Conservation (phyloP, 106 monocot genomes). For the Ottelia alismoides region DNA sequence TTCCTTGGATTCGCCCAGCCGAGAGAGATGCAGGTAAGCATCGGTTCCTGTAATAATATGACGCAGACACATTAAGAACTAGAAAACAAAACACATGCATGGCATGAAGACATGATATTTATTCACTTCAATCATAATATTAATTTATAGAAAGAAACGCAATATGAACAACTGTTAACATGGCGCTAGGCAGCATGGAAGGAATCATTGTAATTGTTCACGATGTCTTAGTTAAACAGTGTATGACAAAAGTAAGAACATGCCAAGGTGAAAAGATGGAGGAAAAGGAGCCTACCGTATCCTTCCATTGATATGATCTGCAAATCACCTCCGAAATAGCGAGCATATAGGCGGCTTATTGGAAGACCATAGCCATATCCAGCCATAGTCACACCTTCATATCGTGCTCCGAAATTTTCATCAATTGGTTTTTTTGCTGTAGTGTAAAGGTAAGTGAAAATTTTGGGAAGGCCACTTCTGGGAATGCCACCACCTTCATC, state of each 20-base stretch:
- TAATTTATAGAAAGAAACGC: neutral
- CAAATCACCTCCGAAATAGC: slow-evolving; percentile 97
- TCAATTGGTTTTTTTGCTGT: slow-evolving; percentile 73
- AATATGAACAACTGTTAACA: neutral
- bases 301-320: slow-evolving; percentile 99
- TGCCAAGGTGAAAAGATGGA: neutral
- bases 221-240: too few relatives aligned
- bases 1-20: slow-evolving; percentile 91
- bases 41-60: slow-evolving; percentile 75
- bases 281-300: slow-evolving; percentile 46
- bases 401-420: slow-evolving; percentile 30
- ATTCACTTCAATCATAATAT: too few relatives aligned
- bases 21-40: slow-evolving; percentile 95
- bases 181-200: too few relatives aligned
- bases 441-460: slow-evolving; percentile 91
- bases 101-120: too few relatives aligned
- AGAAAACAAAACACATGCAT: too few relatives aligned
- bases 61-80: neutral
- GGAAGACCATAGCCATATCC: slow-evolving; percentile 95
- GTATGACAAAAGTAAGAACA: too few relatives aligned
- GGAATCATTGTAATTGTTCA: too few relatives aligned
- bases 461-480: slow-evolving; percentile 86
- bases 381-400: slow-evolving; percentile 67
- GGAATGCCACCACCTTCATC: slow-evolving; percentile 98
- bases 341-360: slow-evolving; percentile 94